A percentile compares a stretch with the other conserved stretches of the same genome.
phyloP scores from a whole-genome alignment of 2,329 filamentous ascomycete genomes.

The Fusarium neocosmosporiellum region DNA sequence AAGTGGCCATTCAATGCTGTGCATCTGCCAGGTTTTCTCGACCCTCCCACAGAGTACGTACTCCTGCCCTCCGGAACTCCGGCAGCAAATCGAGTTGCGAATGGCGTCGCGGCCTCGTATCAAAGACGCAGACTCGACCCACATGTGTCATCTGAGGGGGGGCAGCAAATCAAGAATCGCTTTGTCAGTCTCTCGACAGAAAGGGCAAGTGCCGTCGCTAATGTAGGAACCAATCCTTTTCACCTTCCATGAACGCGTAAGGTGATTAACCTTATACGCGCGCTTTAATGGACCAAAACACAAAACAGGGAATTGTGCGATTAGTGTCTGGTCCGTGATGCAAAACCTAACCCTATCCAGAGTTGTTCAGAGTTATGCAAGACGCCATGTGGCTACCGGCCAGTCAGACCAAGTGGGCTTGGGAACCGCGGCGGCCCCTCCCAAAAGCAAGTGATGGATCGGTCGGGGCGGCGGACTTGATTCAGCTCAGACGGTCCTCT shows the following conservation, averaged over 20 bases:
- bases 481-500: conserved; percentile 19
- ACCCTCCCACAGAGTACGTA: conserved; percentile 13
- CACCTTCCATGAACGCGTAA: conserved; percentile 12
- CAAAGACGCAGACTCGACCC: conserved; percentile 29
- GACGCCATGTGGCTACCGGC: neutral
- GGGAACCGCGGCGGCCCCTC: conserved; percentile 18
- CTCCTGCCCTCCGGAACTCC: conserved; percentile 1
- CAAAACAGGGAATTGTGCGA: conserved; percentile 28
- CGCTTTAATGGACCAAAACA: conserved; percentile 4
- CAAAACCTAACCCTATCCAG: neutral
- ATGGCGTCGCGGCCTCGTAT: conserved; percentile 37
- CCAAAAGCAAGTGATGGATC: conserved; percentile 8
- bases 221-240: conserved; percentile 33
- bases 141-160: conserved; percentile 29
- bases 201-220: conserved; percentile 30
- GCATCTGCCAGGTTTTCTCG: neutral
- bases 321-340: neutral
- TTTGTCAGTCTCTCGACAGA: conserved; percentile 13
- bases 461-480: neutral
- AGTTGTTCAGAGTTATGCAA: neutral
- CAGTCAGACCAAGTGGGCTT: conserved; percentile 2
- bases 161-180: conserved; percentile 3
- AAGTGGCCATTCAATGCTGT: neutral
- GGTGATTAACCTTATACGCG: conserved; percentile 26
- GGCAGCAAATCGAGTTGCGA: conserved; percentile 17